These are phyloP conservation scores for Aureobasidium zeae DNA, from an alignment of 2,329 filamentous ascomycete species.

Conservation along the genomic window DNA sequence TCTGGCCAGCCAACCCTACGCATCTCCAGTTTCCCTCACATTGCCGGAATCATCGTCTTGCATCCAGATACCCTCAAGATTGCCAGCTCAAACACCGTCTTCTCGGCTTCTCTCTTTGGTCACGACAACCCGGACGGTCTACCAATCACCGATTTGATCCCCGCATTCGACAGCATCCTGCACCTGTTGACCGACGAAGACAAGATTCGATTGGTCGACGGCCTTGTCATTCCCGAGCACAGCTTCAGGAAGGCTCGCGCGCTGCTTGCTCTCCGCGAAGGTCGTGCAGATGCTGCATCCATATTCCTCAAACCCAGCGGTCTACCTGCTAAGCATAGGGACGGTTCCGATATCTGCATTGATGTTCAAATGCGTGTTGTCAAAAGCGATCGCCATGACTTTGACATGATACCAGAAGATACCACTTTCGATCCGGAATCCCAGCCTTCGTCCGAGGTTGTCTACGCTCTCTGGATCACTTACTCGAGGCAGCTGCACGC, in stretches of 20 bases:
- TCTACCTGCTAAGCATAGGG: slow-evolving; percentile 74
- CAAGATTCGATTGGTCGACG: slow-evolving; percentile 71
- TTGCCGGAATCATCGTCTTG: slow-evolving; percentile 91
- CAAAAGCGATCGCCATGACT: slow-evolving; percentile 66
- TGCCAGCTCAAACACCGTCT: slow-evolving; percentile 89
- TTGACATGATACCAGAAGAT: slow-evolving; percentile 55
- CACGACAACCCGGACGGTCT: slow-evolving; percentile 75
- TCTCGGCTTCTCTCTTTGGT: slow-evolving; percentile 86
- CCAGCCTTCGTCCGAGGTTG: slow-evolving; percentile 57
- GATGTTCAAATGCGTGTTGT: slow-evolving; percentile 96
- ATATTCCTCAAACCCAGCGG: slow-evolving; percentile 79
- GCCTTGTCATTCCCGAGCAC: slow-evolving; percentile 94
- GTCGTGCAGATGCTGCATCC: slow-evolving; percentile 63
- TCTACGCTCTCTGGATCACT: slow-evolving; percentile 94
- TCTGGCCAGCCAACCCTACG: slow-evolving; percentile 62
- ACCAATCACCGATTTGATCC: slow-evolving; percentile 70
- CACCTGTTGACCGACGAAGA: slow-evolving; percentile 78
- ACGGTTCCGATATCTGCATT: slow-evolving; percentile 84
- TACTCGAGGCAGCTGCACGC: slow-evolving; percentile 90
- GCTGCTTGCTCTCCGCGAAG: slow-evolving; percentile 73
- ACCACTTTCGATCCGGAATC: slow-evolving; percentile 35
- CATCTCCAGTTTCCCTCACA: slow-evolving; percentile 91
- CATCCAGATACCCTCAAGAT: slow-evolving; percentile 69
- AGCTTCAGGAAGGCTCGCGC: slow-evolving; percentile 86
- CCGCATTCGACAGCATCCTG: slow-evolving; percentile 77